Evolutionary conservation across 2,329 filamentous ascomycete species (phyloP), one percentile per base, ranked within the genome.

Genomic region (Lithohypha guttulata): DNA sequence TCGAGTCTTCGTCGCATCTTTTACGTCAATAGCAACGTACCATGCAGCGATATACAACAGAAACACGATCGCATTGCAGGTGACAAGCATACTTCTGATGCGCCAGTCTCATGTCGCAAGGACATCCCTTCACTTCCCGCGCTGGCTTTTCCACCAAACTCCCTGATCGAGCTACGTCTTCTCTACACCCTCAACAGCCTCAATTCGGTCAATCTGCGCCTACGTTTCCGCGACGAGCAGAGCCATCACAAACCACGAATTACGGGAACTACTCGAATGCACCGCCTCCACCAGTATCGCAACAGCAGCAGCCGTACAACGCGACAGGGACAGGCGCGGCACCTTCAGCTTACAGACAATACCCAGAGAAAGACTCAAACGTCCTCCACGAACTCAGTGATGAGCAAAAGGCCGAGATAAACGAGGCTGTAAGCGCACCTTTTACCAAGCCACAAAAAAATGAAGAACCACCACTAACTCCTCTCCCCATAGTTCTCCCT

Each of bases 361-460:
- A 50, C 49, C 64, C 56, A 57, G 64, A 54, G 57, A 65, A 57
- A 55, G 63, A 56, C 58, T 60, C 53, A 50, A 74, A 58, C 58
- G 63, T 64, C 23, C 54, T 78, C 33, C 70, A 66, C 34, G 62
- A 69, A 29, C 60, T 96, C 50, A 80, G 77, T 14, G 87, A 95
- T 55, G 87, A 95, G 62, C 87, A 95, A 59, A 74, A 81, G 49
- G 84, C 93, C 55, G 87, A 95, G 61, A 89, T 95, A 48, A 84
- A 84, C 58, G 87, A 95, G 69, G 87, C 89, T 48, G 85, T 93
- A 73, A 56, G 80, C 69, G 32, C 10, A 15, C 22, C 17, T 13
- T 18, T 7, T 34, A 5, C 3, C 21, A 23, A 28, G 27, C 25
- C 23, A 7, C 19, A 15, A 7, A 14, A 11, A 28, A 10, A 15